These are phyloP conservation scores for Colletotrichum sp. DNA, from an alignment of 2,329 filamentous ascomycete species.

Conservation along the genomic window DNA sequence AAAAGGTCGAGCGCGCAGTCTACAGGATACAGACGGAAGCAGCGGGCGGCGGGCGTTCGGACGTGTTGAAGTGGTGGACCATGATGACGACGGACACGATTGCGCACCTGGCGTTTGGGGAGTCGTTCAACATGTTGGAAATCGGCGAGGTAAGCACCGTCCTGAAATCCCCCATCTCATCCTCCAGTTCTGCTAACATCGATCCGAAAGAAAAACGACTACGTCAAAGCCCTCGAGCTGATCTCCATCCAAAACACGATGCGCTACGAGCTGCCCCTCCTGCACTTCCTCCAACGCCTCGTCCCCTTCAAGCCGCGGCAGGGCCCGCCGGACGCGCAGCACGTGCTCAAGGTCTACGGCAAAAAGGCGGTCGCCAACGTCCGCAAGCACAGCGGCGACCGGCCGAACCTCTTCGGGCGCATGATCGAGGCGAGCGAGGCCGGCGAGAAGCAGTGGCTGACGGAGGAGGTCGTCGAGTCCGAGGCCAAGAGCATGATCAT, in stretches of 20 bases:
- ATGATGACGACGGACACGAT: slow-evolving; percentile 62
- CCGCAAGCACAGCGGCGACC: background rate
- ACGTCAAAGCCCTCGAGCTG: background rate
- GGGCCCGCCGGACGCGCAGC: background rate
- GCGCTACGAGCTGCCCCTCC: background rate
- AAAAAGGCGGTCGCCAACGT: background rate
- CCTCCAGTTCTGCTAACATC: background rate
- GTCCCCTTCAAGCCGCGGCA: background rate
- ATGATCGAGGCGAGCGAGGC: background rate
- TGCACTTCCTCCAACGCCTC: background rate
- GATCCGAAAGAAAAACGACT: background rate
- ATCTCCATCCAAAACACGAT: background rate
- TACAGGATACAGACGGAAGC: slow-evolving; percentile 49
- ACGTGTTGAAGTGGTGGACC: slow-evolving; percentile 59
- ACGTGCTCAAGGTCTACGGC: background rate
- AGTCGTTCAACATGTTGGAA: slow-evolving; percentile 59
- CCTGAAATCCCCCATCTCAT: background rate
- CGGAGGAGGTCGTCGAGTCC: slow-evolving; percentile 35
- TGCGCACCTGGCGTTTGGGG: slow-evolving; percentile 58
- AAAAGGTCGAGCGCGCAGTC: slow-evolving; percentile 43
- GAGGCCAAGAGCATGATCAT: slow-evolving; percentile 51
- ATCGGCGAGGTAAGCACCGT: background rate
- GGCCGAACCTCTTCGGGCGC: background rate
- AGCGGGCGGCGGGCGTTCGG: slow-evolving; percentile 34
- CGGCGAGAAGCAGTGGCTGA: background rate